These are phyloP conservation scores for Leccinum rimulosum DNA, from an alignment of 768 basidiomycete genomes.

Conservation along the genomic window DNA sequence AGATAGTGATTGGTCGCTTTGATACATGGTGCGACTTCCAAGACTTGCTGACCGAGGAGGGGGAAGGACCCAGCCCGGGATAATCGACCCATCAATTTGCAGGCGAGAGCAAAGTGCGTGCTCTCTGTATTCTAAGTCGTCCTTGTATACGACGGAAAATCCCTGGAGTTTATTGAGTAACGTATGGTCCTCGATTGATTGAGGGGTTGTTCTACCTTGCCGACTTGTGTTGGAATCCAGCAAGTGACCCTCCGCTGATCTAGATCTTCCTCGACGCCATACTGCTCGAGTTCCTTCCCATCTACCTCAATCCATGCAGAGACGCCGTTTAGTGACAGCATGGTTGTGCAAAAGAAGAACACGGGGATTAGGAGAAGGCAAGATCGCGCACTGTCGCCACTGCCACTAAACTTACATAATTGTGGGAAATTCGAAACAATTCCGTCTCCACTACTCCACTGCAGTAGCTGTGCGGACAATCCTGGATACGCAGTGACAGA, in stretches of 20 bases:
- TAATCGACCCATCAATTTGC: constrained; percentile 20
- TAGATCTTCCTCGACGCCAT: constrained; percentile 20
- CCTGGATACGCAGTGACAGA: no score
- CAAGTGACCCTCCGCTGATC: constrained; percentile 23
- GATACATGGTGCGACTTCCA: constrained; percentile 4
- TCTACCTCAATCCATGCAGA: constrained; percentile 31
- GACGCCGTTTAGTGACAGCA: constrained; percentile 22
- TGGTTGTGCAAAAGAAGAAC: constrained; percentile 1
- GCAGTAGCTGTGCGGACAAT: no score
- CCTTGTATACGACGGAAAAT: constrained; percentile 27
- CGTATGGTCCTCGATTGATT: not conserved
- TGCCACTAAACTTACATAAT: not conserved
- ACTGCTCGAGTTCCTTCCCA: constrained; percentile 24
- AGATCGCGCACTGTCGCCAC: not conserved
- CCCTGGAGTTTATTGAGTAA: constrained; percentile 11
- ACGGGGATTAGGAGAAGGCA: not conserved
- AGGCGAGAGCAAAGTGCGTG: constrained; percentile 7
- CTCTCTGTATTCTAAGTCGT: constrained; percentile 5
- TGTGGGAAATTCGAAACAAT: not conserved
- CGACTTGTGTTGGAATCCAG: constrained; percentile 27
- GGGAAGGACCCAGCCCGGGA: constrained; percentile 6
- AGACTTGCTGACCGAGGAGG: not conserved
- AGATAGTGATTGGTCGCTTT: constrained; percentile 7
- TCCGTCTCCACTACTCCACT: not conserved
- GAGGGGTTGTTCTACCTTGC: constrained; percentile 19